Conservation (phyloP, 768 basidiomycete genomes). For the Leucocoprinus sp. region DNA sequence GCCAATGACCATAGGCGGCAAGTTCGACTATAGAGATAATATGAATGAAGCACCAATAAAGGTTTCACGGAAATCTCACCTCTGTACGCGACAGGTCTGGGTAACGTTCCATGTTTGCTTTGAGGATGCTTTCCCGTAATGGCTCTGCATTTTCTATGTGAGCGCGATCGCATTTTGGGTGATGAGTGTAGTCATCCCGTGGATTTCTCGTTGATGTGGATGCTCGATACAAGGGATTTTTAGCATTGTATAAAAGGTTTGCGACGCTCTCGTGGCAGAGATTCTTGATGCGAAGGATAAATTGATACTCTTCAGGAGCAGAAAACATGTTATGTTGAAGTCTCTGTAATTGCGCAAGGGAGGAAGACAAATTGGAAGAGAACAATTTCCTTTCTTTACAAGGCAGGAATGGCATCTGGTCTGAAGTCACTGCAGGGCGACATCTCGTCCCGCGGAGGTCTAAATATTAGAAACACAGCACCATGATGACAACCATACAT, state of each 20-base stretch:
- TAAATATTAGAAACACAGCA: neutral
- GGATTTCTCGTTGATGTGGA: neutral
- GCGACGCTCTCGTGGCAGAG: conserved; percentile 25
- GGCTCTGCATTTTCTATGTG: neutral
- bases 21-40: no score
- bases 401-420: neutral
- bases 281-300: conserved; percentile 30
- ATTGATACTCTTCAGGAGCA: conserved; percentile 4
- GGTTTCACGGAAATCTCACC: no score
- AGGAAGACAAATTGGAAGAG: conserved; percentile 6
- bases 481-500: neutral
- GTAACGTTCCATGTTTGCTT: no score
- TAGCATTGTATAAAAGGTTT: no score
- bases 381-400: neutral
- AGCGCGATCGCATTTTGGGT: neutral
- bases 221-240: neutral
- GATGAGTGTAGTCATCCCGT: neutral
- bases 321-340: neutral
- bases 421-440: neutral
- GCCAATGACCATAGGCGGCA: neutral
- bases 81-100: no score
- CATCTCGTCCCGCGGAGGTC: conserved; percentile 13
- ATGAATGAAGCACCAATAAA: no score
- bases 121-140: no score
- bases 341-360: conserved; percentile 1